Percentiles rank a stretch among this genome's conserved stretches.
Evolutionary conservation across 192 early-diverging fungal genomes (phyloP).

Genomic region (Pilobolus umbonatus): DNA sequence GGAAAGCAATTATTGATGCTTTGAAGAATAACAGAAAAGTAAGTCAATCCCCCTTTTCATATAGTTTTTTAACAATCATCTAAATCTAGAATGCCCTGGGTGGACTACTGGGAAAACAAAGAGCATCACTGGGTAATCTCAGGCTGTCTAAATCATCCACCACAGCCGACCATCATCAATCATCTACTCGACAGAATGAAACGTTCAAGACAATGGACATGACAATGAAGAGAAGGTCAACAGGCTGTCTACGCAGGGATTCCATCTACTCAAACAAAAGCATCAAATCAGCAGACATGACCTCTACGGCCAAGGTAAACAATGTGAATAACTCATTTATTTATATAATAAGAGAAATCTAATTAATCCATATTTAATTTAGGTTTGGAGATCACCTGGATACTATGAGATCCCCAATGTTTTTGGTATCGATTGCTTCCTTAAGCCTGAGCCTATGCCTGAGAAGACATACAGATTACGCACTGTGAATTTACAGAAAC

Average conservation of each 20-base stretch:
- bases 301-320: conserved; percentile 9
- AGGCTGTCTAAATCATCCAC: conserved; percentile 28
- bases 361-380: conserved; percentile 14
- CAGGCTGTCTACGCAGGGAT: conserved; percentile 23
- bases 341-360: conserved; percentile 5
- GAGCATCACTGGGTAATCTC: conserved; percentile 24
- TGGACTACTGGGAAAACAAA: conserved; percentile 5
- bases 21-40: conserved; percentile 12
- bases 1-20: conserved; percentile 3
- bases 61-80: not conserved
- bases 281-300: conserved; percentile 1
- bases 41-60: not conserved
- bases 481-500: conserved; percentile 4
- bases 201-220: conserved; percentile 9
- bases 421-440: conserved; percentile 25
- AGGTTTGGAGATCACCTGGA: conserved; percentile 26
- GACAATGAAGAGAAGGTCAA: conserved; percentile 30
- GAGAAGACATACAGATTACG: conserved; percentile 4
- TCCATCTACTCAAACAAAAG: conserved; percentile 14
- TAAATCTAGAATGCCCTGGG: conserved; percentile 7
- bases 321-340: not conserved
- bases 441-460: conserved; percentile 22
- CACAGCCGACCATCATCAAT: conserved; percentile 18
- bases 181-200: not conserved
- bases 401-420: conserved; percentile 27